Evolutionary conservation across 768 basidiomycete genomes (phyloP).

Genomic region (Lactarius sp.): DNA sequence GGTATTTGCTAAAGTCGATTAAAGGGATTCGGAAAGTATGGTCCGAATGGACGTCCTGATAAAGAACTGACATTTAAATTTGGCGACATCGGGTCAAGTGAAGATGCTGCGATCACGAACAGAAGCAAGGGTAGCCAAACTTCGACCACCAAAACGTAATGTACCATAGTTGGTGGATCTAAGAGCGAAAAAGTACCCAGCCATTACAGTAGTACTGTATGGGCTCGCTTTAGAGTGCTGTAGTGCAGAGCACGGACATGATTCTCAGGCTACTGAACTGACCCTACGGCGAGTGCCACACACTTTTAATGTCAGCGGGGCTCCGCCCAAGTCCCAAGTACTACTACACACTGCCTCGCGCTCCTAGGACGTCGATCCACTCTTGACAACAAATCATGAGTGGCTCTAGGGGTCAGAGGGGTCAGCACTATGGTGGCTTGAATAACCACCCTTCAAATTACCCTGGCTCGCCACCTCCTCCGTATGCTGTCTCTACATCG

Average conservation of each 20-base stretch:
- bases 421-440: neutral
- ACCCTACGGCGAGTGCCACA: neutral
- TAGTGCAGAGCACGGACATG: too few species aligned
- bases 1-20: constrained; percentile 72
- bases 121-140: constrained; percentile 1
- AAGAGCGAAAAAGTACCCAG: neutral
- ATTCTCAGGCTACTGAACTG: too few species aligned
- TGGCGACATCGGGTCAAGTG: neutral
- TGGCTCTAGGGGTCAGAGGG: neutral
- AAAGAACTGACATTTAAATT: neutral
- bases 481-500: neutral
- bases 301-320: neutral
- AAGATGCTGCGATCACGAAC: neutral
- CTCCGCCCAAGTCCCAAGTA: neutral
- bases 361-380: neutral
- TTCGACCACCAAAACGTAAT: neutral
- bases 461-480: neutral
- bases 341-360: neutral
- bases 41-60: constrained; percentile 36
- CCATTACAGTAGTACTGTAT: neutral
- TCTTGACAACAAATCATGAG: neutral
- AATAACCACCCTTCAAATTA: neutral
- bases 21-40: constrained; percentile 53
- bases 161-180: constrained; percentile 6
- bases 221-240: neutral